phyloP scores from a whole-genome alignment of 305 asterid species.

The Plantago lanceolata region DNA sequence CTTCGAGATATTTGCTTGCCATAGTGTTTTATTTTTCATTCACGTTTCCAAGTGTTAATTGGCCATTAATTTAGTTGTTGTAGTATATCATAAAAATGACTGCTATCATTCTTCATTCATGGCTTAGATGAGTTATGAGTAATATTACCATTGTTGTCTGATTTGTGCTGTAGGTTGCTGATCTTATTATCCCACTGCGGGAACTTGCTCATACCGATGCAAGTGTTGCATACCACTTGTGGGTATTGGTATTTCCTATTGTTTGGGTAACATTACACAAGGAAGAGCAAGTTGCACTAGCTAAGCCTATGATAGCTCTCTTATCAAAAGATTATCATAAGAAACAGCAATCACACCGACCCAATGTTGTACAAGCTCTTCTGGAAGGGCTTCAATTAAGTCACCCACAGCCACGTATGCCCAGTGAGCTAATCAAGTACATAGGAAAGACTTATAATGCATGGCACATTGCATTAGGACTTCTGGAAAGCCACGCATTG shows the following conservation, averaged over 20 bases:
- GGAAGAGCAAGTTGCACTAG: constrained; percentile 92
- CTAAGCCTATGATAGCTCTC: constrained; percentile 96
- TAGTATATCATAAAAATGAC: too few relatives aligned
- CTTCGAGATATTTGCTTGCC: neutral
- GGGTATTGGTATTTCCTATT: constrained; percentile 99
- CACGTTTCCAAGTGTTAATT: neutral
- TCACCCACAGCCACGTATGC: constrained; percentile 99
- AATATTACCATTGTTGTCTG: neutral
- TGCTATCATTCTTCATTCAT: constrained; percentile 20
- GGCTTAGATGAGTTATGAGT: constrained; percentile 19
- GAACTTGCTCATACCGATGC: constrained; percentile 96
- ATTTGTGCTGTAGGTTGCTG: constrained; percentile 60
- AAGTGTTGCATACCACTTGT: constrained; percentile 88
- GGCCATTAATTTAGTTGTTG: neutral
- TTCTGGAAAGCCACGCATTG: constrained; percentile 98
- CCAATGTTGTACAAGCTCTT: constrained; percentile 99
- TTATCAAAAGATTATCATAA: constrained; percentile 96
- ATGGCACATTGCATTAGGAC: constrained; percentile 89
- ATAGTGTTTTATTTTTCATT: too few relatives aligned
- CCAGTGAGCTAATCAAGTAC: constrained; percentile 94
- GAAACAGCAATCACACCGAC: constrained; percentile 89
- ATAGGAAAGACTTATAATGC: constrained; percentile 99
- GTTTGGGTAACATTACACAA: constrained; percentile 98
- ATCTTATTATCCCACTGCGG: constrained; percentile 88
- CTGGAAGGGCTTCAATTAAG: constrained; percentile 97